phyloP scores from a whole-genome alignment of 768 basidiomycete genomes.

The Dioszegia aurantiaca region DNA sequence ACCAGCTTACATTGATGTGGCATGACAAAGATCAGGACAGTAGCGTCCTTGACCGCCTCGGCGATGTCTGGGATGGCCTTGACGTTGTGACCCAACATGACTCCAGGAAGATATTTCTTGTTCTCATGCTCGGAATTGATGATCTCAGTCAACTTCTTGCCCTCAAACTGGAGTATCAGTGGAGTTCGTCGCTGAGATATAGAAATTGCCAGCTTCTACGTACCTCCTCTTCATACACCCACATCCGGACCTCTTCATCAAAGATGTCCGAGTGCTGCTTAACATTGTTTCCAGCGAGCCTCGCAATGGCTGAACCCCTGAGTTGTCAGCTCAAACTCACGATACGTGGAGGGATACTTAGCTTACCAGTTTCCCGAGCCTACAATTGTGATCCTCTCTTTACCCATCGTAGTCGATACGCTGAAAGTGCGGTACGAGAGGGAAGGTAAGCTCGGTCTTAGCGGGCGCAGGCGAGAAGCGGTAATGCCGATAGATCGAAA shows the following conservation, averaged over 20 bases:
- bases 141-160: constrained; percentile 53
- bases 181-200: no score
- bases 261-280: constrained; percentile 50
- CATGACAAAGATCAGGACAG: constrained; percentile 56
- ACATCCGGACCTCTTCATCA: constrained; percentile 54
- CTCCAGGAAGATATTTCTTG: constrained; percentile 51
- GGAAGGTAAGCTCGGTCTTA: neutral
- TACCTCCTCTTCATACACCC: constrained; percentile 56
- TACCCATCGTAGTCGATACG: constrained; percentile 26
- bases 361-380: constrained; percentile 53
- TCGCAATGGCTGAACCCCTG: constrained; percentile 55
- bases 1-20: constrained; percentile 55
- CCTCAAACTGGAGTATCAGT: constrained; percentile 52
- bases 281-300: constrained; percentile 53
- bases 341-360: neutral
- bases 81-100: constrained; percentile 54
- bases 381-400: constrained; percentile 52
- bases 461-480: no score
- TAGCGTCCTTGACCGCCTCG: constrained; percentile 55
- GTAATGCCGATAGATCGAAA: no score
- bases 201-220: no score
- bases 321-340: constrained; percentile 8
- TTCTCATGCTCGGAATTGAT: constrained; percentile 57
- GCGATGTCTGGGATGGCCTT: constrained; percentile 54
- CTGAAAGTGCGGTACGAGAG: neutral